Percentiles rank a stretch among this genome's conserved stretches.
phyloP scores from a whole-genome alignment of 2,329 filamentous ascomycete genomes.

The Monosporascus sp. region DNA sequence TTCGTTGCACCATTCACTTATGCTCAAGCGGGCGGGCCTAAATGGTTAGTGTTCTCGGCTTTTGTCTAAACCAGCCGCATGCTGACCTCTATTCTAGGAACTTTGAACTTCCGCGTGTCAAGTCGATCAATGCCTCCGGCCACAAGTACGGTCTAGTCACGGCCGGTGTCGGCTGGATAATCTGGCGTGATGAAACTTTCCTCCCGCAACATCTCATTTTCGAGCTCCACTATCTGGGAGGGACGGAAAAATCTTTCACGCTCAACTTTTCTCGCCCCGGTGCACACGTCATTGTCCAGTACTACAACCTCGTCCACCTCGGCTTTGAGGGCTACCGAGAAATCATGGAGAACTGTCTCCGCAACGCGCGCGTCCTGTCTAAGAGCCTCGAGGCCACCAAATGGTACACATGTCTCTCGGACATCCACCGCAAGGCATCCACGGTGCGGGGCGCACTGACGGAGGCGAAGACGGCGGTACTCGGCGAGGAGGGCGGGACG shows the following conservation, averaged over 20 bases:
- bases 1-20: conserved; percentile 60
- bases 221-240: conserved; percentile 65
- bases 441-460: conserved; percentile 29
- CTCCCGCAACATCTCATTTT: conserved; percentile 66
- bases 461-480: conserved; percentile 33
- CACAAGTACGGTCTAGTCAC: conserved; percentile 57
- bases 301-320: conserved; percentile 68
- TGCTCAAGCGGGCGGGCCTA: conserved; percentile 48
- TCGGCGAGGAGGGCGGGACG: conserved; percentile 40
- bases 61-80: too few species aligned
- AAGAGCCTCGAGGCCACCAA: conserved; percentile 60
- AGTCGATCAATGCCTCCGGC: conserved; percentile 62
- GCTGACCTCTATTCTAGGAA: conserved; percentile 33
- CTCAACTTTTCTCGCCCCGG: conserved; percentile 70
- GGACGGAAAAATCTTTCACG: conserved; percentile 66
- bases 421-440: conserved; percentile 56
- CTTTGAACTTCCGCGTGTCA: conserved; percentile 57
- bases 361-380: conserved; percentile 60
- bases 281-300: conserved; percentile 65
- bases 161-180: conserved; percentile 64
- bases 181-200: conserved; percentile 61
- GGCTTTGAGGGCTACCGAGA: conserved; percentile 60
- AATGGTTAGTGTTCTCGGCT: conserved; percentile 41
- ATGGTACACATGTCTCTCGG: conserved; percentile 61
- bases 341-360: conserved; percentile 62